Evolutionary conservation across 192 early-diverging fungal species (phyloP).

Genomic region (Coemansia sp.): DNA sequence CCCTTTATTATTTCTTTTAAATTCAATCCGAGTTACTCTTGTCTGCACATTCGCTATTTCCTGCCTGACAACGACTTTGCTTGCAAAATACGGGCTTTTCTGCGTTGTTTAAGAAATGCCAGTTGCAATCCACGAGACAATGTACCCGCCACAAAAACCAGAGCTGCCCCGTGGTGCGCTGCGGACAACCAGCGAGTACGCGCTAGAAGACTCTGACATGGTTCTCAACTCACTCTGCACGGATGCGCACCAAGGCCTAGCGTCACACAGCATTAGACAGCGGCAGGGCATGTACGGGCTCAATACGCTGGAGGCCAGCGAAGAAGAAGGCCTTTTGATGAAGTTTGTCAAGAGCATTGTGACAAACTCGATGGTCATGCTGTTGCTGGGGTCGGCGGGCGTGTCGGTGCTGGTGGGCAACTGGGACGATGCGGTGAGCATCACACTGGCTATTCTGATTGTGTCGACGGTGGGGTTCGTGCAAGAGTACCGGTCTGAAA

Average conservation of each 20-base stretch:
- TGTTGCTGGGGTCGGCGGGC: constrained; percentile 82
- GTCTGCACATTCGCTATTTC: neutral
- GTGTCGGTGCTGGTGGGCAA: constrained; percentile 72
- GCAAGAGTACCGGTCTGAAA: constrained; percentile 92
- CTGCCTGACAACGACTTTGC: neutral
- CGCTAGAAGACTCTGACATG: constrained; percentile 27
- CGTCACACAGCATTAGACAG: constrained; percentile 62
- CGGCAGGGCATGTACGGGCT: constrained; percentile 70
- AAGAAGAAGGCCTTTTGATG: constrained; percentile 71
- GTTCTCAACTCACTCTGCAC: constrained; percentile 62
- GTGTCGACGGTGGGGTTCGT: constrained; percentile 88
- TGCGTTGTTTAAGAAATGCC: constrained; percentile 24
- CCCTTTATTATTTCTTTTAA: neutral
- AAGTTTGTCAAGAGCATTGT: constrained; percentile 87
- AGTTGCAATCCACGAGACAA: constrained; percentile 17
- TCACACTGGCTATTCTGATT: constrained; percentile 75
- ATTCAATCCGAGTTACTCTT: neutral
- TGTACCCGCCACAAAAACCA: constrained; percentile 26
- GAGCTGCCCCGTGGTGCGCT: constrained; percentile 37
- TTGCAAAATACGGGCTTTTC: neutral
- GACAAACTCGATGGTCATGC: constrained; percentile 81
- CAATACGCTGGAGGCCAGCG: constrained; percentile 73
- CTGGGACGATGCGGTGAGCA: constrained; percentile 84
- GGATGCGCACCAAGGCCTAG: constrained; percentile 69
- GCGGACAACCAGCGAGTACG: constrained; percentile 49